Conservation (phyloP, 2,329 filamentous ascomycete genomes). For the Scedosporium boydii region DNA sequence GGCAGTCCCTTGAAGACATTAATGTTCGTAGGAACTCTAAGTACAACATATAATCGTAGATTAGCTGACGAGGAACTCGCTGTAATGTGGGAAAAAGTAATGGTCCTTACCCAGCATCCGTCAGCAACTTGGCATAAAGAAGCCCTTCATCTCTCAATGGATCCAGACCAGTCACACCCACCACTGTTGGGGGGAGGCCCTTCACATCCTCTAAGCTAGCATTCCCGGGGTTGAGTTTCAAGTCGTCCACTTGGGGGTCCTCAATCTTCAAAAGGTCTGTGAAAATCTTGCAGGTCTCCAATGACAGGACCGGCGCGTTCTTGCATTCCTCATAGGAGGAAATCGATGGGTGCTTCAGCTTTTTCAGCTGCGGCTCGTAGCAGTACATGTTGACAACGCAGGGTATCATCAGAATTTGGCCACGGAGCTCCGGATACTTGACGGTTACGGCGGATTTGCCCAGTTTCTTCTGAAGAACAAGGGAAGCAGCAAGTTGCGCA, state of each 20-base stretch:
- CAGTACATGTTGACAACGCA: conserved; percentile 24
- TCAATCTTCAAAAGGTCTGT: conserved; percentile 17
- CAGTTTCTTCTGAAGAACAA: conserved; percentile 28
- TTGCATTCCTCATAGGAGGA: conserved; percentile 36
- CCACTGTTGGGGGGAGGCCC: conserved; percentile 32
- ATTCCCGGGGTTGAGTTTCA: conserved; percentile 28
- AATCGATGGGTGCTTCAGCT: conserved; percentile 25
- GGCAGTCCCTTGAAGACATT: conserved; percentile 42
- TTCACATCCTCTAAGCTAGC: conserved; percentile 21
- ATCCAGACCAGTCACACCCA: conserved; percentile 36
- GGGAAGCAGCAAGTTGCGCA: conserved; percentile 28
- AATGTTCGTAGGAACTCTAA: conserved; percentile 36
- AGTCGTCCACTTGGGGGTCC: conserved; percentile 19
- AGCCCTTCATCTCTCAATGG: conserved; percentile 39
- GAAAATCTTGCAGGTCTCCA: conserved; percentile 23
- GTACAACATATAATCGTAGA: neutral
- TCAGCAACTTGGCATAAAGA: conserved; percentile 32
- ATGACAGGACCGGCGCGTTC: conserved; percentile 37
- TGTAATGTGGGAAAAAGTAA: neutral
- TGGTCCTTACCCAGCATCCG: conserved; percentile 29
- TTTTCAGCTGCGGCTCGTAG: conserved; percentile 20
- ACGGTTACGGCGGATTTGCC: conserved; percentile 9
- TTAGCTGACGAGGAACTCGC: no score
- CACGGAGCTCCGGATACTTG: conserved; percentile 25
- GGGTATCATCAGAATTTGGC: conserved; percentile 43